Base-by-base conservation (phyloP, 345 rosid genomes). In the Moringa oleifera region DNA sequence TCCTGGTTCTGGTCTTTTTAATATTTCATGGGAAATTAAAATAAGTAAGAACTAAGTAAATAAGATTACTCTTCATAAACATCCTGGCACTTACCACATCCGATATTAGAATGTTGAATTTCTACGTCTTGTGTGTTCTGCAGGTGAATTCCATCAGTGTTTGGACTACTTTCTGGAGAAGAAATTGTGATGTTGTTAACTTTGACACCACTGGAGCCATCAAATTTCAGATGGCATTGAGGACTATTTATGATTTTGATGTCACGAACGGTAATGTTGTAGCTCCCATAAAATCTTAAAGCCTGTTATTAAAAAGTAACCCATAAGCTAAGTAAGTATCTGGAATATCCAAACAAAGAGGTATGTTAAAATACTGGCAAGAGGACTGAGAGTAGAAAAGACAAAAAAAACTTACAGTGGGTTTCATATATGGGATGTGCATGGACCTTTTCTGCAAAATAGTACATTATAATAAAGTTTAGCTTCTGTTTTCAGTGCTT, bases 91-190 rank as follows among this genome's bases (percentile, higher is more conserved):
- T 73, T 83, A 87, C 95, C 98, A 18, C 89, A 79, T 15, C 78
- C 87, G 46, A 89, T 85, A 65, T 81, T 69, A 18, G 88, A 83
- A 70, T 89, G 88, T 18, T 77, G 80, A 59, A 92, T 92, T 75
- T 89, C 90, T 16, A 87, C 93, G 41, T 89, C 80, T 66, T 71
- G 74, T 36, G 96, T 81, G 75, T 85, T 87, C 58, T 89, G 98
- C 23, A 89, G 84, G 78, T 89, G 98, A 69, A 92, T 92, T 1
- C 95, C 98, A 50, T 89, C 98, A 18, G 98, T 89, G 62, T 92
- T 87, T 36, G 95, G 91, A 68, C 95, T 89, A 21, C 68, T 70
- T 56, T 64, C 80, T 4, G 96, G 98, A 0, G 98, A 85, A 61
- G 75, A 77, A 23, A 92, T 85, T 6, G 90, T 77, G 10, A 92